Evolutionary conservation across 768 basidiomycete species (phyloP), one percentile per base, ranked within the genome.

Genomic region (Exsudoporus frostii): DNA sequence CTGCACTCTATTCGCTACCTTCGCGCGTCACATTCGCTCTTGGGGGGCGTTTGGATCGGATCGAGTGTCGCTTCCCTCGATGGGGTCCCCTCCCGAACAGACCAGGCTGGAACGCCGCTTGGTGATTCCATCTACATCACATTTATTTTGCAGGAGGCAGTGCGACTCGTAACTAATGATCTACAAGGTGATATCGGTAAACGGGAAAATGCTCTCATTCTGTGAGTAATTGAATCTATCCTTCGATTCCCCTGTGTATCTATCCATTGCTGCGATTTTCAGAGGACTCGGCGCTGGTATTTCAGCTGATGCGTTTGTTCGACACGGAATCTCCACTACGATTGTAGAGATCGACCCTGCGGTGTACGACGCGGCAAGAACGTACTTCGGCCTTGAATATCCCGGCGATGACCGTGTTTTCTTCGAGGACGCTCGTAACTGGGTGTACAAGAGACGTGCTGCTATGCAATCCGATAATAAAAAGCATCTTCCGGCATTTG

Each of bases 341-440:
- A 80, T 96, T 44, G 81, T 95, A n/a, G 96, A 98, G 69, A 90
- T 96, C 54, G 96, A 98, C 65, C 90, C 91, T 33, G 86, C 82
- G 1, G 94, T 98, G 20, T 94, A 95, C 65, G 73, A 82, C 14
- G 92, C 88, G 25, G 92, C 95, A 15, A 78, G 82, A 25, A 74
- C 69, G 30, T 95, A 80, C 71, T 97, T 98, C 57, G 88, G 83
- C 7, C 75, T 98, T n/a, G 79, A 83, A 13, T 77, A 85, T 53
- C 84, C 85, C 7, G 76, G 78, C 2, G 70, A 79, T 3, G 74
- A 69, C 14, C 81, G 76, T 24, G 79, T 94, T 3, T 86, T 87
- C 65, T 66, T 97, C 27, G 75, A 86, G 62, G 93, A 97, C 61
- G 95, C 91, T 6, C 78, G 87, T 27, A 55, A 60, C 13, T 93